Conservation (phyloP, 345 rosid genomes). For the Zanthoxylum bungeanum region DNA sequence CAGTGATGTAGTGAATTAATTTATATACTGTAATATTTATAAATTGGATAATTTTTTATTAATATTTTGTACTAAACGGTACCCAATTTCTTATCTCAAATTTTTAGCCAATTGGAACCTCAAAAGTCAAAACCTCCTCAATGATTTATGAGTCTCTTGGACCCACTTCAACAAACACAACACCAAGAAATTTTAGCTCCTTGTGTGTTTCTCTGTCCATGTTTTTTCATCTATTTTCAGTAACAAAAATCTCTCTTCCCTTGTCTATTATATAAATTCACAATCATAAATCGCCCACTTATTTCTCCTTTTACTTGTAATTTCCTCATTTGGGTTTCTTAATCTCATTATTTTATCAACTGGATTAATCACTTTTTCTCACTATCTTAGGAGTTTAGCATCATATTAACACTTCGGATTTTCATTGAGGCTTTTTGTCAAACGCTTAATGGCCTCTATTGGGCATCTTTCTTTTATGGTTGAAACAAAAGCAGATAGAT, state of each 20-base stretch:
- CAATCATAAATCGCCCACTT: neutral
- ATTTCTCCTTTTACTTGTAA: neutral
- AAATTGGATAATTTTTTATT: no score
- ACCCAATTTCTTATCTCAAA: neutral
- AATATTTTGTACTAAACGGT: no score
- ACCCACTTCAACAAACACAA: conserved; percentile 14
- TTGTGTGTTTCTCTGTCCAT: neutral
- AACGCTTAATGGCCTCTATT: conserved; percentile 54
- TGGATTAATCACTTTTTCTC: conserved; percentile 13
- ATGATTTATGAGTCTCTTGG: neutral
- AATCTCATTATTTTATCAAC: conserved; percentile 19
- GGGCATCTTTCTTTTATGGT: conserved; percentile 41
- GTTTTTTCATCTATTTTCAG: neutral
- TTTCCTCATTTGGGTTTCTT: conserved; percentile 21
- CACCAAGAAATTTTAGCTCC: neutral
- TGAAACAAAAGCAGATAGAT: conserved; percentile 32
- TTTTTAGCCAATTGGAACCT: conserved; percentile 14
- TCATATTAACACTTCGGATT: neutral
- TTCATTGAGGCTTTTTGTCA: conserved; percentile 23
- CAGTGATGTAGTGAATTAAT: no score
- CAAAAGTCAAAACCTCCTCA: neutral
- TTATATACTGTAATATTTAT: no score
- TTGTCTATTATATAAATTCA: neutral
- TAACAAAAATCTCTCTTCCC: neutral
- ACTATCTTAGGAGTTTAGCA: neutral